Evolutionary conservation across 768 basidiomycete species (phyloP).

Genomic region (Amanita brunnescens): DNA sequence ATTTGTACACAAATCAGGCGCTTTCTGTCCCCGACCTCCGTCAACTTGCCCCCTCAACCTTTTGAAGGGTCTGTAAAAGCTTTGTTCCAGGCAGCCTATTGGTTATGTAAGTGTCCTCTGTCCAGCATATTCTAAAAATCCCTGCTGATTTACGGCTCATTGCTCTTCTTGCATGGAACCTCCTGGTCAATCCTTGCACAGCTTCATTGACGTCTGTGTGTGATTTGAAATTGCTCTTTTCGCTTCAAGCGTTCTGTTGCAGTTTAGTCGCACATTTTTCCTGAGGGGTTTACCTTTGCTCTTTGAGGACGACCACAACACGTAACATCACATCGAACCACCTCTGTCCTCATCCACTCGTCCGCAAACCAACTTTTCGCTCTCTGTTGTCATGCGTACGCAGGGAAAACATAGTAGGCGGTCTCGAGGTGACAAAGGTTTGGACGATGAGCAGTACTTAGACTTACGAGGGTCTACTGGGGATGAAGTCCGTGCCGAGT

Average conservation of each 20-base stretch:
- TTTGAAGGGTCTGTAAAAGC: not conserved
- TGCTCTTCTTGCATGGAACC: not conserved
- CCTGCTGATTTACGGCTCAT: not conserved
- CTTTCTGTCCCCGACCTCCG: not conserved
- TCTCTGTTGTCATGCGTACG: slow-evolving; percentile 29
- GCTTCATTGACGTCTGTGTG: slow-evolving; percentile 9
- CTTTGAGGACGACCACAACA: slow-evolving; percentile 24
- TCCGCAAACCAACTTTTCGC: slow-evolving; percentile 15
- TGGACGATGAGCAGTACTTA: slow-evolving; percentile 39
- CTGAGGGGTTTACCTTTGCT: slow-evolving; percentile 23
- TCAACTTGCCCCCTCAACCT: not conserved
- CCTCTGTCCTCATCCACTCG: slow-evolving; percentile 12
- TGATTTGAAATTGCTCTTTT: slow-evolving; percentile 1
- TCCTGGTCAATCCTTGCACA: not conserved
- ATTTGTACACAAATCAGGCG: not conserved
- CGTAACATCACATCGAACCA: slow-evolving; percentile 20
- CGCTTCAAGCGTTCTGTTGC: slow-evolving; percentile 3
- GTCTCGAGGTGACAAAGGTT: slow-evolving; percentile 42
- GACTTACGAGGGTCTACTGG: slow-evolving; percentile 28
- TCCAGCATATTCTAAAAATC: not conserved
- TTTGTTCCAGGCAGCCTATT: not conserved
- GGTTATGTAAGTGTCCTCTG: not conserved
- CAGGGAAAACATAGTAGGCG: slow-evolving; percentile 41
- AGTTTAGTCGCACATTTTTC: slow-evolving; percentile 2
- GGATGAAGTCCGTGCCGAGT: slow-evolving; percentile 44